Conservation (phyloP, 305 asterid genomes). For the Solanum hybrid region DNA sequence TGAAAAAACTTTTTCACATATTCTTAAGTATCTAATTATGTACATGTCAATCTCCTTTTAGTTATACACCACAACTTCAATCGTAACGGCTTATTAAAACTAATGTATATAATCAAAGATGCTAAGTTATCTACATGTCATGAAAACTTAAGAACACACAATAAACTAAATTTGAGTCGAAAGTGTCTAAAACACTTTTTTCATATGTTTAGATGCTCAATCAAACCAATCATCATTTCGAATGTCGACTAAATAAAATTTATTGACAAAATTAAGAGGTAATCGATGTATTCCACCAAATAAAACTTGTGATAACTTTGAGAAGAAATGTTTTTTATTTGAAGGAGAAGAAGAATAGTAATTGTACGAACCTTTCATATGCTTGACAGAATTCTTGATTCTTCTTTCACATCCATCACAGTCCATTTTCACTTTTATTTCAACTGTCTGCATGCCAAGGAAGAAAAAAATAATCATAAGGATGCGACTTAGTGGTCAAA, state of each 20-base stretch:
- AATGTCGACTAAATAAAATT: neutral
- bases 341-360: neutral
- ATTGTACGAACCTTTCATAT: conserved; percentile 48
- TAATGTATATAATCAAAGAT: neutral
- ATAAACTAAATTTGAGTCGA: neutral
- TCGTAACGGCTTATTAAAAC: neutral
- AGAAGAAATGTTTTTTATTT: neutral
- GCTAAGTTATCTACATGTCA: neutral
- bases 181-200: neutral
- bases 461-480: neutral
- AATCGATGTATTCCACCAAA: neutral
- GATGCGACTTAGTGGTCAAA: neutral
- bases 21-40: neutral
- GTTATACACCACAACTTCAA: no score
- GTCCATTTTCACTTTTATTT: conserved; percentile 81
- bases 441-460: conserved; percentile 51
- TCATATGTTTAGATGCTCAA: neutral
- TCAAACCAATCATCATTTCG: neutral
- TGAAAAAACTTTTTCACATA: rapidly evolving
- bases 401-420: conserved; percentile 90
- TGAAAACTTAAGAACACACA: neutral
- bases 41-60: neutral
- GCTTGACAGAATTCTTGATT: conserved; percentile 58
- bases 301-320: neutral
- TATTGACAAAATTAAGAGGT: neutral